phyloP scores from a whole-genome alignment of 2,329 filamentous ascomycete genomes.

The Botrytis squamosa region DNA sequence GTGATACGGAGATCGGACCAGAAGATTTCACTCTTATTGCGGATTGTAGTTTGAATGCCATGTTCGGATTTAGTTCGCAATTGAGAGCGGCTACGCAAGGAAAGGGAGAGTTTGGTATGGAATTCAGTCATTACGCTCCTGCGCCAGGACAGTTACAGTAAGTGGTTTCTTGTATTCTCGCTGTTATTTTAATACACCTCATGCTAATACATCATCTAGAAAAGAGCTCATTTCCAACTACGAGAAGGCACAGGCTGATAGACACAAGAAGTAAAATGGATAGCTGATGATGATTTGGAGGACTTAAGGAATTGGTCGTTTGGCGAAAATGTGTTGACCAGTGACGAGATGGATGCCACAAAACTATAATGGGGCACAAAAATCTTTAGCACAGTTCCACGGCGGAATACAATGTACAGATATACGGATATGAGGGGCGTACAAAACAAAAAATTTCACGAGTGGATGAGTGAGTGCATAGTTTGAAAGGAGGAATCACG shows the following conservation, averaged over 20 bases:
- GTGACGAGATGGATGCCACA: background rate
- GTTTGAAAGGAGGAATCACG: background rate
- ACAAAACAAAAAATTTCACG: constrained; percentile 8
- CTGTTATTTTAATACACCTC: background rate
- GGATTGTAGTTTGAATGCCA: constrained; percentile 90
- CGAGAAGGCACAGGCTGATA: constrained; percentile 64
- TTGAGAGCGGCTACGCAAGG: constrained; percentile 92
- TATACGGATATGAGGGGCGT: constrained; percentile 9
- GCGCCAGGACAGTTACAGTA: constrained; percentile 88
- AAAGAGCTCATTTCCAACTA: constrained; percentile 68
- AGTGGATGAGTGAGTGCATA: constrained; percentile 6
- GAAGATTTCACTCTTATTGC: constrained; percentile 93
- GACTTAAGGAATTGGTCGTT: background rate
- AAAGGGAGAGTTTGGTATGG: constrained; percentile 98
- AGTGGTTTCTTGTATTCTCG: constrained; percentile 41
- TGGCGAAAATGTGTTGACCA: background rate
- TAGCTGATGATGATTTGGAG: background rate
- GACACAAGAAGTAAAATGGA: constrained; percentile 36
- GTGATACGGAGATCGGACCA: constrained; percentile 88
- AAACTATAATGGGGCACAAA: background rate
- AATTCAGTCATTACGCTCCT: constrained; percentile 93
- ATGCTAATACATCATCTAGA: constrained; percentile 34
- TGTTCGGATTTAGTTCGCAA: constrained; percentile 96
- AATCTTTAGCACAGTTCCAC: background rate
- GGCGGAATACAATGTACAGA: background rate